Percentiles rank a stretch among this genome's conserved stretches.
Conservation (phyloP, 2,329 filamentous ascomycete genomes). For the Fusarium lyarnte region DNA sequence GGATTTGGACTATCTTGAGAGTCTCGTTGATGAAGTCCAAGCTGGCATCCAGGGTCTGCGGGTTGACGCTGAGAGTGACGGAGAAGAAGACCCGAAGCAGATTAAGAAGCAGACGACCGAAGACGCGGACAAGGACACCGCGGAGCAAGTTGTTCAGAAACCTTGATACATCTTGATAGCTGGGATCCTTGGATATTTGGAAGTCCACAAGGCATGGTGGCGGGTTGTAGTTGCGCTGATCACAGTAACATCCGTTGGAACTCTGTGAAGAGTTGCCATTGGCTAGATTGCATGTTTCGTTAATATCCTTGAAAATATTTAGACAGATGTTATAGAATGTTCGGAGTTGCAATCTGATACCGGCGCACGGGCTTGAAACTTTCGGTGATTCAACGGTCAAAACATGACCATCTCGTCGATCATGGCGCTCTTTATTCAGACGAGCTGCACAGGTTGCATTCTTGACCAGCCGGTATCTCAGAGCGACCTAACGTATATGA, state of each 20-base stretch:
- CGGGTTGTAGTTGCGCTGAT: not conserved
- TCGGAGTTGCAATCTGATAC: constrained; percentile 9
- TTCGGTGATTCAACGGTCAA: constrained; percentile 15
- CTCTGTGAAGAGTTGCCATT: not conserved
- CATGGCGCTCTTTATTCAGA: constrained; percentile 9
- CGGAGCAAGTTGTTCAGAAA: constrained; percentile 14
- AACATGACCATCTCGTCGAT: constrained; percentile 7
- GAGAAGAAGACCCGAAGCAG: constrained; percentile 63
- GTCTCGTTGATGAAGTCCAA: constrained; percentile 80
- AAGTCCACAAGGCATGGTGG: not conserved
- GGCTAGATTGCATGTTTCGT: constrained; percentile 13
- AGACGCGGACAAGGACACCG: constrained; percentile 18
- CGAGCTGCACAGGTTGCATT: not conserved
- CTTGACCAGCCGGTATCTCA: not conserved
- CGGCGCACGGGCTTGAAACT: constrained; percentile 7
- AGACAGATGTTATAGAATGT: constrained; percentile 15
- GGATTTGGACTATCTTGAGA: constrained; percentile 81
- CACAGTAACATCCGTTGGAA: constrained; percentile 8
- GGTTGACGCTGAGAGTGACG: constrained; percentile 76
- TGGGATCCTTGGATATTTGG: not conserved
- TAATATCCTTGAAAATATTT: constrained; percentile 28
- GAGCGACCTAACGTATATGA: not conserved
- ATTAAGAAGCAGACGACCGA: constrained; percentile 22
- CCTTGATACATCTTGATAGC: constrained; percentile 13
- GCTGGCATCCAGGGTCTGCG: constrained; percentile 77